Evolutionary conservation across 2,329 filamentous ascomycete genomes (phyloP).

Genomic region (Aciculosporium take): DNA sequence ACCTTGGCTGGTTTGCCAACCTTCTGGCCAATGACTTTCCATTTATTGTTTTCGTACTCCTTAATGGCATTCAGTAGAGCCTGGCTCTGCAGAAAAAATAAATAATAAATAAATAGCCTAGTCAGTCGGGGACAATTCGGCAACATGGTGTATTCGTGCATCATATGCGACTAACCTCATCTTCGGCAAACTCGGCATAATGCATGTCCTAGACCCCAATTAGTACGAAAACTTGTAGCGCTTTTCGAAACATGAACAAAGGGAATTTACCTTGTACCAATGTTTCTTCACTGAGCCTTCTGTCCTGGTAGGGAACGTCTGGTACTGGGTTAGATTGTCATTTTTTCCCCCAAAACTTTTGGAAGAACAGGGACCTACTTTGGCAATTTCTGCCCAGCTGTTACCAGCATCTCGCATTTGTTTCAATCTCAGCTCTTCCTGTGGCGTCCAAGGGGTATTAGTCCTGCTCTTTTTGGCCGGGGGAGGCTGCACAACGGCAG

Average conservation of each 20-base stretch:
- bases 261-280: slow-evolving; percentile 82
- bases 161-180: slow-evolving; percentile 52
- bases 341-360: not conserved
- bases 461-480: slow-evolving; percentile 84
- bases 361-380: slow-evolving; percentile 49
- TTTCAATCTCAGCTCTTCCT: slow-evolving; percentile 84
- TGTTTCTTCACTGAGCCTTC: slow-evolving; percentile 99
- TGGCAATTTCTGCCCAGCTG: slow-evolving; percentile 96
- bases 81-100: slow-evolving; percentile 41
- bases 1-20: slow-evolving; percentile 92
- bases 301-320: slow-evolving; percentile 86
- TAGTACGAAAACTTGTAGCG: not conserved
- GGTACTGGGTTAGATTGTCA: not conserved
- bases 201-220: slow-evolving; percentile 68
- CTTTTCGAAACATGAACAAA: not conserved
- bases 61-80: slow-evolving; percentile 87
- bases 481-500: slow-evolving; percentile 26
- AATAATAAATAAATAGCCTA: too few relatives aligned
- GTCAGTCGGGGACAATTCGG: not conserved
- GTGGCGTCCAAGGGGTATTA: slow-evolving; percentile 97
- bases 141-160: not conserved
- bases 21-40: slow-evolving; percentile 94
- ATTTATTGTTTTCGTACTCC: slow-evolving; percentile 97
- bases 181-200: slow-evolving; percentile 94
- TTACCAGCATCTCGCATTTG: slow-evolving; percentile 85